Conservation (phyloP, 164 flowering plant species). For the Vitis cinerea region DNA sequence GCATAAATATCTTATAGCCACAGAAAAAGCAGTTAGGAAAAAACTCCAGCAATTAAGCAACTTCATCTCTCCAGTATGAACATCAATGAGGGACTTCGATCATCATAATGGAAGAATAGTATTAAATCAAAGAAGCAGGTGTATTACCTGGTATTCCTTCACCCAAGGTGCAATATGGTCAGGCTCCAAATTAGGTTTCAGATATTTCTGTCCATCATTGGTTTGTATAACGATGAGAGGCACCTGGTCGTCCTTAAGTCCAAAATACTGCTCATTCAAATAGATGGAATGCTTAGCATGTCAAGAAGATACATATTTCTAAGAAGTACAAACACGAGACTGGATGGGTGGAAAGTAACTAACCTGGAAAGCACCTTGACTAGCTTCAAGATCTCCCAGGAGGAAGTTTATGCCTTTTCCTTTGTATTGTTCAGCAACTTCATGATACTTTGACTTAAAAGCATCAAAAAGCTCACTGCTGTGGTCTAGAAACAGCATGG, state of each 20-base stretch:
- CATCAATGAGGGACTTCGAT: too few relatives aligned
- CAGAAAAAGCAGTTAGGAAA: too few relatives aligned
- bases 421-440: conserved; percentile 56
- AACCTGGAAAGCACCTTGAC: conserved; percentile 81
- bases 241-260: conserved; percentile 64
- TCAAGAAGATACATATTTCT: background rate
- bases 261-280: conserved; percentile 68
- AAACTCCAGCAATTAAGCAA: too few relatives aligned
- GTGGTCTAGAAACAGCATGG: conserved; percentile 72
- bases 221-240: conserved; percentile 75
- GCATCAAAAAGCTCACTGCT: conserved; percentile 46
- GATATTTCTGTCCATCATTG: conserved; percentile 57
- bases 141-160: conserved; percentile 67
- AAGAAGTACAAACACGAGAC: background rate
- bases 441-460: conserved; percentile 54
- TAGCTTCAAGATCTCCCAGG: conserved; percentile 74
- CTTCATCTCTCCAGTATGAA: too few relatives aligned
- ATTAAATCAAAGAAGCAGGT: too few relatives aligned
- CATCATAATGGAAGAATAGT: too few relatives aligned
- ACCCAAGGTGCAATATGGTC: conserved; percentile 81
- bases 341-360: background rate
- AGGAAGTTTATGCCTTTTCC: conserved; percentile 64
- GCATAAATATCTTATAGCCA: background rate
- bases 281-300: background rate
- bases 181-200: conserved; percentile 61